Evolutionary conservation across 345 rosid genomes (phyloP), one percentile per base, ranked within the genome.

Genomic region (Eutrema heterophyllum): DNA sequence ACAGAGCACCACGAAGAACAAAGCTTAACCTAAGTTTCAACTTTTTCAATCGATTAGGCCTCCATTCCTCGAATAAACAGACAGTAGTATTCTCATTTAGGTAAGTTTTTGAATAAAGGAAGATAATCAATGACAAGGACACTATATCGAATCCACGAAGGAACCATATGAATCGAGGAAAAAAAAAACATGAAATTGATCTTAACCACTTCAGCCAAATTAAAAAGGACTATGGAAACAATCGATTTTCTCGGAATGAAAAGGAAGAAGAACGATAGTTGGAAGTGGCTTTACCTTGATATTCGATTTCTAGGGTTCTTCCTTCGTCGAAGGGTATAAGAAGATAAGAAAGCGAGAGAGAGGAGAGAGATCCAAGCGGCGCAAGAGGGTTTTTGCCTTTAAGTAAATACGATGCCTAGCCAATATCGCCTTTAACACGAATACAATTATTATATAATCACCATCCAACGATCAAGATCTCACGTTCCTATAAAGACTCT

Each of bases 271-370:
- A 44, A 26, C 0, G 32, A 54, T 33, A 40, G 0, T 5, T 4
- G 36, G 44, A 4, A 76, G 11, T 46, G 58, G 1, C 16, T 24
- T 50, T 65, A 77, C 80, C 76, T 71, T 77, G 67, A 1, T 15
- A 39, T n/a, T 77, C 18, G 72, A 76, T 54, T 44, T n/a, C 72
- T 71, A 71, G 80, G 76, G 57, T 58, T 77, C 80, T 71, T 77
- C 57, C 24, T 64, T 59, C 56, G 76, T 3, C 49, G 68, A 77
- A 58, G 66, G 38, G 75, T 69, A 54, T 63, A 76, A 70, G 7
- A 77, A 66, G 80, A 70, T 70, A 76, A 70, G 79, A 62, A 9
- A 29, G 77, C 45, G 33, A 27, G 57, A 36, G 24, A 45, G 63
- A 40, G 10, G 59, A 45, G 16, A 65, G 33, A 70, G 76, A 71